Conservation (phyloP, 768 basidiomycete genomes). For the Suillus subalutaceus region DNA sequence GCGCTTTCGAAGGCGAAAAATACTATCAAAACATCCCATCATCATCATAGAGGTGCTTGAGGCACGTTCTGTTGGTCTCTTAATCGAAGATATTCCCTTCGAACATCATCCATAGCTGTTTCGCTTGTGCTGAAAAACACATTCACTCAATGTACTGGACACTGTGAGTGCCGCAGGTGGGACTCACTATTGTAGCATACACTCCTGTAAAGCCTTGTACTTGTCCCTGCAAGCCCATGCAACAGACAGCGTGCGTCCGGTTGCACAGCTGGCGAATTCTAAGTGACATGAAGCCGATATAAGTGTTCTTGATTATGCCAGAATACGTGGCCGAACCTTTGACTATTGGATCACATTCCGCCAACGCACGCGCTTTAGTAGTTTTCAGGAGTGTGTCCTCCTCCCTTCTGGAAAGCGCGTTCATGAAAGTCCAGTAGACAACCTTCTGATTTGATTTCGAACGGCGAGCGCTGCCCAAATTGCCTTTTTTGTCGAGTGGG, state of each 20-base stretch:
- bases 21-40: not conserved
- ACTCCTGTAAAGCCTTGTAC: conserved; percentile 71
- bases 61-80: conserved; percentile 42
- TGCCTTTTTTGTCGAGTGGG: not conserved
- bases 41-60: not conserved
- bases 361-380: conserved; percentile 77
- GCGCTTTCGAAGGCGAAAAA: not conserved
- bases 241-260: conserved; percentile 80
- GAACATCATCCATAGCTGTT: conserved; percentile 72
- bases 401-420: conserved; percentile 84
- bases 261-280: conserved; percentile 88
- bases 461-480: not conserved
- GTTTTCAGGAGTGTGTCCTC: conserved; percentile 85
- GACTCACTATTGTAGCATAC: conserved; percentile 79
- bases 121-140: conserved; percentile 59
- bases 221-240: conserved; percentile 81
- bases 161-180: not conserved
- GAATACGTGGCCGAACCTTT: conserved; percentile 48
- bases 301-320: not conserved
- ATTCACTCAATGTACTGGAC: not conserved
- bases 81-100: conserved; percentile 72
- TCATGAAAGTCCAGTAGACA: conserved; percentile 47
- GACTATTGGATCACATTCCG: conserved; percentile 75
- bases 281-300: not conserved
- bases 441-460: not conserved